These are phyloP conservation scores for Centrapalus pauciflorus DNA, from an alignment of 129 eudicot genomes.

Conservation along the genomic window DNA sequence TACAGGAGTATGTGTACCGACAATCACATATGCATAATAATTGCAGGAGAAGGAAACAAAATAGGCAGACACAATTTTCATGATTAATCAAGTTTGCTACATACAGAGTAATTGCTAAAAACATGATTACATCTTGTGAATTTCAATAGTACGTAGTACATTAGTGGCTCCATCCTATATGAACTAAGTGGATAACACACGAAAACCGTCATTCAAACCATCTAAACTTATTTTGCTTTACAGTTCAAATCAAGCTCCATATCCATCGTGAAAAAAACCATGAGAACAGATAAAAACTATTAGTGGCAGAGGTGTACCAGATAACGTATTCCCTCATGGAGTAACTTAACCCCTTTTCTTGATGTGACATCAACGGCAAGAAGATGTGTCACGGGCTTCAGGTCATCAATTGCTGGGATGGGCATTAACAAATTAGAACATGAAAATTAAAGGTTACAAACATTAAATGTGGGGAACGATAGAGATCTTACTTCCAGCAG, in stretches of 20 bases:
- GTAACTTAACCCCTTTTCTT: slow-evolving; percentile 73
- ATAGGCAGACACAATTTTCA: too few relatives aligned
- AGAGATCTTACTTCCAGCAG: slow-evolving; percentile 73
- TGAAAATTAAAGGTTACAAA: not conserved
- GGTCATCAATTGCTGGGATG: slow-evolving; percentile 71
- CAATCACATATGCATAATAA: too few relatives aligned
- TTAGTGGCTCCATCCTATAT: not conserved
- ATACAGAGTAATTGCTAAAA: not conserved
- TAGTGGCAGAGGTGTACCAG: slow-evolving; percentile 45
- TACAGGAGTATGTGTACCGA: too few relatives aligned
- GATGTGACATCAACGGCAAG: slow-evolving; percentile 69
- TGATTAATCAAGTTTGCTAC: too few relatives aligned
- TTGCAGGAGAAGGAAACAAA: too few relatives aligned
- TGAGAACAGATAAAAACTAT: not conserved
- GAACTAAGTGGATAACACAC: not conserved
- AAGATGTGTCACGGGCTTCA: slow-evolving; percentile 95
- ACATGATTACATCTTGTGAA: not conserved
- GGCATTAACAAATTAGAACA: slow-evolving; percentile 4
- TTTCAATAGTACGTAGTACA: not conserved
- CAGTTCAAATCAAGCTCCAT: not conserved
- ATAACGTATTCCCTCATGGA: slow-evolving; percentile 87
- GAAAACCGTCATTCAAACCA: not conserved
- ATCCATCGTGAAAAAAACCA: not conserved
- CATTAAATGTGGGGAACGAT: not conserved
- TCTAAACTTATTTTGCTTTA: not conserved